Conservation (phyloP, 2,329 filamentous ascomycete genomes). For the Verticillium nubilum region DNA sequence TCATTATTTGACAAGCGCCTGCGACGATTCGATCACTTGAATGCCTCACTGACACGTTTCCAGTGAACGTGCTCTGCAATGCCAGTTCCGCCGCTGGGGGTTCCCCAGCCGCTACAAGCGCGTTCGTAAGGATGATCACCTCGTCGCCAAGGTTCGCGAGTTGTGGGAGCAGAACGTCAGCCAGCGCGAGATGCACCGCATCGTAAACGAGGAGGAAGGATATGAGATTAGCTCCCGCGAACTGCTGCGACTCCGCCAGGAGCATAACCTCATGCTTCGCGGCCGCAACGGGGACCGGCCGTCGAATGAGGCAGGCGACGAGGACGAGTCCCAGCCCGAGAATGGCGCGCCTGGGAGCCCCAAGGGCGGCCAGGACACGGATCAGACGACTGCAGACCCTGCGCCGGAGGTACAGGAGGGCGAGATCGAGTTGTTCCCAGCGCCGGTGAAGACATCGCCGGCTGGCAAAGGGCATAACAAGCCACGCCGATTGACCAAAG, state of each 20-base stretch:
- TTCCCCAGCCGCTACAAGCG: constrained; percentile 72
- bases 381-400: neutral
- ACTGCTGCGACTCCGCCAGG: constrained; percentile 62
- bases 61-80: constrained; percentile 73
- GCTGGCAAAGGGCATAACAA: constrained; percentile 6
- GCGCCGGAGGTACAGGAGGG: neutral
- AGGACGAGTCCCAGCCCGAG: constrained; percentile 3
- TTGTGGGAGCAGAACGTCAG: constrained; percentile 71
- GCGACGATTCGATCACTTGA: neutral
- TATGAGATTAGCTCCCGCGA: constrained; percentile 68
- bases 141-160: constrained; percentile 66
- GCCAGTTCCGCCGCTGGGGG: constrained; percentile 71
- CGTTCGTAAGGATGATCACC: constrained; percentile 61
- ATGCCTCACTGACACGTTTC: neutral
- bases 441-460: constrained; percentile 2
- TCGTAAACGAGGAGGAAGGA: constrained; percentile 63
- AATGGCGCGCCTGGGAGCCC: neutral
- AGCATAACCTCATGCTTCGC: constrained; percentile 63
- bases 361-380: neutral
- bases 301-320: constrained; percentile 5
- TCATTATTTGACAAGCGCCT: neutral
- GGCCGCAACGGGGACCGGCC: constrained; percentile 53
- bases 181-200: constrained; percentile 68
- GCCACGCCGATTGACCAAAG: constrained; percentile 8
- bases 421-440: neutral